phyloP scores from a whole-genome alignment of 2,329 filamentous ascomycete species.

The Neopestalotiopsis sp. region DNA sequence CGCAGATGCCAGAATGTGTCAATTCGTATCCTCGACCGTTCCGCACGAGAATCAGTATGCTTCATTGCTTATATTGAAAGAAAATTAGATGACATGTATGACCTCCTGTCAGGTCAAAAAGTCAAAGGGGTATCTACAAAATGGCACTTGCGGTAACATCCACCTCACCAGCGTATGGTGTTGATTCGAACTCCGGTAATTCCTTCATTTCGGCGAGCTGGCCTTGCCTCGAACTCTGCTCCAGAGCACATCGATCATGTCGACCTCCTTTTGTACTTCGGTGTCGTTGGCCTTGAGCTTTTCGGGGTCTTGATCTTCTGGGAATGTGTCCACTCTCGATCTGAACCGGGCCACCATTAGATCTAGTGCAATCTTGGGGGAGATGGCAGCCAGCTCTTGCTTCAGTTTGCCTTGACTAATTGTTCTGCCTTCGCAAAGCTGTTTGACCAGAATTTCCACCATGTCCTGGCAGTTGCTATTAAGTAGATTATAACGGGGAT shows the following conservation, averaged over 20 bases:
- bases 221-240: slow-evolving; percentile 33
- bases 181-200: not conserved
- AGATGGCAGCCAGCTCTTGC: slow-evolving; percentile 35
- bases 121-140: not conserved
- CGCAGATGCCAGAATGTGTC: no score
- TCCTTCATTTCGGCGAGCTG: not conserved
- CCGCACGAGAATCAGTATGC: not conserved
- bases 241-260: slow-evolving; percentile 29
- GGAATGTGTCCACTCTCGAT: slow-evolving; percentile 28
- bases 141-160: not conserved
- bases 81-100: not conserved
- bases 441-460: slow-evolving; percentile 36
- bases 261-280: slow-evolving; percentile 28
- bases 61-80: not conserved
- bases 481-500: slow-evolving; percentile 38
- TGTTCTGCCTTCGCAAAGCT: slow-evolving; percentile 36
- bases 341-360: slow-evolving; percentile 36
- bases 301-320: slow-evolving; percentile 17
- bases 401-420: slow-evolving; percentile 38
- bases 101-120: not conserved
- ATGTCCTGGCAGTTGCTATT: slow-evolving; percentile 40
- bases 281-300: slow-evolving; percentile 28
- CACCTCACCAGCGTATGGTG: not conserved
- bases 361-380: slow-evolving; percentile 36
- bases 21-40: no score